Evolutionary conservation across 2,329 filamentous ascomycete species (phyloP).

Genomic region (Aspergillus novofumigatus): DNA sequence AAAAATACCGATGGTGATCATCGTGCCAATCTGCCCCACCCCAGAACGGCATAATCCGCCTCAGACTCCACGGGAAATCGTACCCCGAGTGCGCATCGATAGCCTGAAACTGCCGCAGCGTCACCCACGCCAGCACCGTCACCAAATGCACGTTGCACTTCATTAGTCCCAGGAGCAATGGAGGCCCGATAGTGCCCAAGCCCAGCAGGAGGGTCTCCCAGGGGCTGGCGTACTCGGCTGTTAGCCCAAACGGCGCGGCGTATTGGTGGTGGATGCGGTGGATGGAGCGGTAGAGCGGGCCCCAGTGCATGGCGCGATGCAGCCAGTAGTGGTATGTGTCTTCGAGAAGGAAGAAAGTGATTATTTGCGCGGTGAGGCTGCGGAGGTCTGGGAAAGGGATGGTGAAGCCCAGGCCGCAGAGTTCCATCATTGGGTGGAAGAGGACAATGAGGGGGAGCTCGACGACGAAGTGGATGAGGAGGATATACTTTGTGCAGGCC

Average conservation of each 20-base stretch:
- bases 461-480: conserved; percentile 91
- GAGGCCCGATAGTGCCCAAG: conserved; percentile 73
- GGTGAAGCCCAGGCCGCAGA: conserved; percentile 76
- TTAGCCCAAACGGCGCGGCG: conserved; percentile 89
- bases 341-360: conserved; percentile 88
- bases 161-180: conserved; percentile 72
- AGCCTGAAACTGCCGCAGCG: conserved; percentile 85
- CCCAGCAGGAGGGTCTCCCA: conserved; percentile 93
- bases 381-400: conserved; percentile 79
- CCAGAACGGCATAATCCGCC: conserved; percentile 85
- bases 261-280: conserved; percentile 99
- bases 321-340: conserved; percentile 98
- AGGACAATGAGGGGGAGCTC: conserved; percentile 89
- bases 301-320: conserved; percentile 87
- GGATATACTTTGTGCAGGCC: conserved; percentile 83
- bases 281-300: conserved; percentile 86
- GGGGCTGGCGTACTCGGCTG: conserved; percentile 92
- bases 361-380: conserved; percentile 83
- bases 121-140: conserved; percentile 95
- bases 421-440: conserved; percentile 92
- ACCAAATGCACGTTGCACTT: conserved; percentile 84
- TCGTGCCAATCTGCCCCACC: conserved; percentile 94
- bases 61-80: conserved; percentile 94
- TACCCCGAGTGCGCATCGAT: conserved; percentile 96
- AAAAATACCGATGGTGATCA: conserved; percentile 92